These are phyloP conservation scores for Spiromastix sp. DNA, from an alignment of 2,329 filamentous ascomycete genomes.

Conservation along the genomic window DNA sequence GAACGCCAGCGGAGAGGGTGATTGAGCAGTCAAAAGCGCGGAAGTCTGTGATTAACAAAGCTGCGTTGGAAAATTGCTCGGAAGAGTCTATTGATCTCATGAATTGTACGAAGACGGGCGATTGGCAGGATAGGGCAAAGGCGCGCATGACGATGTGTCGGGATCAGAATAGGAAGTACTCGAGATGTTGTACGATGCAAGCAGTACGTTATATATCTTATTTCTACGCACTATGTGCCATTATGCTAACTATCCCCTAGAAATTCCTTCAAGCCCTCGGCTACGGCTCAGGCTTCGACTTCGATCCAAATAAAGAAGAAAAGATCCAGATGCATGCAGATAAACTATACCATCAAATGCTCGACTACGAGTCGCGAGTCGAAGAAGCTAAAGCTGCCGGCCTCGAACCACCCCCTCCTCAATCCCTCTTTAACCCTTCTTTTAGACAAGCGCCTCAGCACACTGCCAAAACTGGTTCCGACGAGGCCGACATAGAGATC, in stretches of 20 bases:
- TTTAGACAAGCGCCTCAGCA: slow-evolving; percentile 11
- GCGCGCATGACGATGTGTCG: slow-evolving; percentile 64
- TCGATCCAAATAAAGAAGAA: slow-evolving; percentile 61
- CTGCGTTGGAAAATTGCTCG: slow-evolving; percentile 88
- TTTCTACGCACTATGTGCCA: neutral
- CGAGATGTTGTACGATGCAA: slow-evolving; percentile 84
- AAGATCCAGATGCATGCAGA: slow-evolving; percentile 95
- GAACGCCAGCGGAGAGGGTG: slow-evolving; percentile 72
- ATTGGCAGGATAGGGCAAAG: slow-evolving; percentile 47
- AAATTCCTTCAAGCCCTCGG: slow-evolving; percentile 85
- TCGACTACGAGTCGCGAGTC: slow-evolving; percentile 68
- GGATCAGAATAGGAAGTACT: slow-evolving; percentile 64
- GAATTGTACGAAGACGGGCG: slow-evolving; percentile 68
- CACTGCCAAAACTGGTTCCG: neutral
- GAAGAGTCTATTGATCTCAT: slow-evolving; percentile 75
- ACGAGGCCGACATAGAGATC: slow-evolving; percentile 20
- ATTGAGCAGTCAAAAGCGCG: slow-evolving; percentile 77
- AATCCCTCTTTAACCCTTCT: slow-evolving; percentile 34
- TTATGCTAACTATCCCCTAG: slow-evolving; percentile 27
- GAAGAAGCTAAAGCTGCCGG: slow-evolving; percentile 44
- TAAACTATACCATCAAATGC: slow-evolving; percentile 75
- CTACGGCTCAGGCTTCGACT: slow-evolving; percentile 61
- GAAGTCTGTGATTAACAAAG: slow-evolving; percentile 63
- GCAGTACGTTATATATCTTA: slow-evolving; percentile 43
- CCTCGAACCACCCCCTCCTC: slow-evolving; percentile 31